Conservation (phyloP, 2,329 filamentous ascomycete species). For the Sarocladiaceae sp. region DNA sequence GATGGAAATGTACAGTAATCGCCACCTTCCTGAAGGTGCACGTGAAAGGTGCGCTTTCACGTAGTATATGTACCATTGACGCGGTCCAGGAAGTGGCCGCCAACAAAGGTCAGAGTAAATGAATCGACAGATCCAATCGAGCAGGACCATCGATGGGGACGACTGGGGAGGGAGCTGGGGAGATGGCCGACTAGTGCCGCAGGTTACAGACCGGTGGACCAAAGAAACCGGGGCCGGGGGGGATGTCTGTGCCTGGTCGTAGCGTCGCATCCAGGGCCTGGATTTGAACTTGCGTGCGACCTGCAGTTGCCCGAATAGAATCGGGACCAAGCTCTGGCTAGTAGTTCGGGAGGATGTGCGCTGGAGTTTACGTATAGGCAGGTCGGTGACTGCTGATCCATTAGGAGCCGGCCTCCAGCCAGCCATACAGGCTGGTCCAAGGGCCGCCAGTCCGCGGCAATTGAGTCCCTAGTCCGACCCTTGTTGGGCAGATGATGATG, state of each 20-base stretch:
- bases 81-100: too few relatives aligned
- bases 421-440: background rate
- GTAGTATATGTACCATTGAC: too few relatives aligned
- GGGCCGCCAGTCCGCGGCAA: background rate
- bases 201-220: background rate
- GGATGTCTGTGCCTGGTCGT: background rate
- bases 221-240: background rate
- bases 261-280: background rate
- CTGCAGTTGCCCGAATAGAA: background rate
- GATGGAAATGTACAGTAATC: too few relatives aligned
- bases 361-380: too few relatives aligned
- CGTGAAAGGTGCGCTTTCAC: too few relatives aligned
- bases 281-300: conserved; percentile 1
- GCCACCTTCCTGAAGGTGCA: too few relatives aligned
- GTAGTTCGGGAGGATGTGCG: too few relatives aligned
- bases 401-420: too few relatives aligned
- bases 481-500: background rate
- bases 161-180: too few relatives aligned
- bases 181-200: background rate
- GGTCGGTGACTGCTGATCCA: too few relatives aligned
- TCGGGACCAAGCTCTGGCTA: background rate
- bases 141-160: conserved; percentile 3
- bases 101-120: too few relatives aligned
- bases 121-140: too few relatives aligned
- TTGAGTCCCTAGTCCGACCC: background rate